A percentile compares a stretch with the other conserved stretches of the same genome.
These are phyloP conservation scores for Russula earlei DNA, from an alignment of 768 basidiomycete genomes.

Conservation along the genomic window DNA sequence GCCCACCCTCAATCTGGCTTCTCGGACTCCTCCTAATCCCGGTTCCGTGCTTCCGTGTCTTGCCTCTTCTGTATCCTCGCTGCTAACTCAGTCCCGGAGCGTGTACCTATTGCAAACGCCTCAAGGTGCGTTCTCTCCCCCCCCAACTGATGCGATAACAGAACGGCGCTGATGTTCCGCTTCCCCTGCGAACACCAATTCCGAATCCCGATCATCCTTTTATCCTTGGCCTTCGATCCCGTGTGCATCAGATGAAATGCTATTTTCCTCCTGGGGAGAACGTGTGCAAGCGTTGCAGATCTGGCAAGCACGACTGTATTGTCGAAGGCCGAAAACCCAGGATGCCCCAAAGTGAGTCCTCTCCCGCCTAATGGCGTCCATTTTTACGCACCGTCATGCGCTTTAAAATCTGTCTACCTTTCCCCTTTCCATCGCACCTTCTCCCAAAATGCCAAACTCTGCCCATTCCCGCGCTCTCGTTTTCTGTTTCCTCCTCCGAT, in stretches of 20 bases:
- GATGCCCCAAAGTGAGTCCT: constrained; percentile 69
- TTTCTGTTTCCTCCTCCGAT: constrained; percentile 1
- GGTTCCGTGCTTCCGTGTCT: constrained; percentile 4
- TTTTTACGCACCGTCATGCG: constrained; percentile 20
- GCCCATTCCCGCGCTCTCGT: background rate
- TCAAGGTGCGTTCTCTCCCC: constrained; percentile 51
- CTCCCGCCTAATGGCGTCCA: background rate
- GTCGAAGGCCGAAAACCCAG: constrained; percentile 77
- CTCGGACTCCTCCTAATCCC: constrained; percentile 2
- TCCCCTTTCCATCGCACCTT: constrained; percentile 22
- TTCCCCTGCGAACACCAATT: background rate
- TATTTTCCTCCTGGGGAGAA: constrained; percentile 63
- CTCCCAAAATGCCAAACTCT: background rate
- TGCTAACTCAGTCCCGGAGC: constrained; percentile 53
- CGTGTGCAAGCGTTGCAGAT: constrained; percentile 70
- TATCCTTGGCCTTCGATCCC: background rate
- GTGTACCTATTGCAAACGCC: constrained; percentile 78
- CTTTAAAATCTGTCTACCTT: constrained; percentile 25
- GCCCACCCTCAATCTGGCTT: background rate
- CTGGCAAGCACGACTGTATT: constrained; percentile 66
- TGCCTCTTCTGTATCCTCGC: background rate
- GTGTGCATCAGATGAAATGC: constrained; percentile 67
- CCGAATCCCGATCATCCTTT: constrained; percentile 2
- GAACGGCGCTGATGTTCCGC: background rate
- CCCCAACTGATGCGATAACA: background rate